A percentile compares a stretch with the other conserved stretches of the same genome.
phyloP scores from a whole-genome alignment of 202 grass and related monocot species.

The Musa balbisiana region DNA sequence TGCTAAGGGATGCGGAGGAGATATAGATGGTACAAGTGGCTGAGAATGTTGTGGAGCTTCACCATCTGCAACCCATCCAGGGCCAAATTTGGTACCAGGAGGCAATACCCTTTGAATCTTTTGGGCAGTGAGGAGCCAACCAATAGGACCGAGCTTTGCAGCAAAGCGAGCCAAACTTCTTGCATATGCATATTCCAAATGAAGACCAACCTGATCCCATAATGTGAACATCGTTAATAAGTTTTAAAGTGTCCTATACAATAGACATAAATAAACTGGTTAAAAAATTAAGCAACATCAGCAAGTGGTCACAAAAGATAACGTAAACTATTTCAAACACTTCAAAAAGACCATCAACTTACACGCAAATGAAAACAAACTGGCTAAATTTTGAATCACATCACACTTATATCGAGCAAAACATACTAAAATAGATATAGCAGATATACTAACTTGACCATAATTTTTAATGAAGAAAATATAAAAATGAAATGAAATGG shows the following conservation, averaged over 20 bases:
- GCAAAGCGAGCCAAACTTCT: slow-evolving; percentile 25
- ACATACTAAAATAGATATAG: not conserved
- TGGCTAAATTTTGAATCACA: not conserved
- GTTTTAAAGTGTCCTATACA: not conserved
- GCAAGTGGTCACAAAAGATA: not conserved
- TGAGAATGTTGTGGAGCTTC: not conserved
- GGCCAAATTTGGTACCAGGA: slow-evolving; percentile 15
- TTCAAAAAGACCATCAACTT: not conserved
- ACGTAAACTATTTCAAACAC: not conserved
- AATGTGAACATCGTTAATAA: not conserved
- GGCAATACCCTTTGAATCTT: slow-evolving; percentile 19
- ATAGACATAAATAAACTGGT: not conserved
- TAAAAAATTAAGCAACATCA: not conserved
- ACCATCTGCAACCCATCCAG: slow-evolving; percentile 12
- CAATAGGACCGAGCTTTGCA: slow-evolving; percentile 18
- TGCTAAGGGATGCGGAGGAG: slow-evolving; percentile 5
- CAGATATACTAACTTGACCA: not conserved
- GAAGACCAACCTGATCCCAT: slow-evolving; percentile 56
- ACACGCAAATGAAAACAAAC: not conserved
- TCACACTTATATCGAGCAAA: not conserved
- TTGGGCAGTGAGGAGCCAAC: slow-evolving; percentile 12
- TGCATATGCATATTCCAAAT: slow-evolving; percentile 42
- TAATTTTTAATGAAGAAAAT: not conserved
- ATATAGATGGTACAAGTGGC: not conserved
- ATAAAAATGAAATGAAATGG: slow-evolving; percentile 2